Conservation (phyloP, 2,329 filamentous ascomycete genomes). For the Cercospora canescens region DNA sequence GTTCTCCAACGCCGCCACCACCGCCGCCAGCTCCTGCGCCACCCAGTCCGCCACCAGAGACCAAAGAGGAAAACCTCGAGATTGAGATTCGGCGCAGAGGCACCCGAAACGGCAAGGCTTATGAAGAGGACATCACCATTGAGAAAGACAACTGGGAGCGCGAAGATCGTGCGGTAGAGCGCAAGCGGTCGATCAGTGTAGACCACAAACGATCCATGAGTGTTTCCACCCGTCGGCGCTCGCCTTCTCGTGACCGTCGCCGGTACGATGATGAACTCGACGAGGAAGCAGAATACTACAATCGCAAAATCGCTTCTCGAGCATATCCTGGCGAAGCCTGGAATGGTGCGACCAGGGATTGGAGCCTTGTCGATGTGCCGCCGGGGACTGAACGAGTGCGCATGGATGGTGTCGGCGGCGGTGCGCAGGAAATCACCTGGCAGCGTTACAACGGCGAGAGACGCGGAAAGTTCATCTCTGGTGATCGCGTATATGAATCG, state of each 20-base stretch:
- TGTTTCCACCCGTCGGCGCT: constrained; percentile 39
- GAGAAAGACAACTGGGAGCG: constrained; percentile 54
- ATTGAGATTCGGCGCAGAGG: constrained; percentile 56
- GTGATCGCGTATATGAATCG: constrained; percentile 55
- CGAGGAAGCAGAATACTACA: constrained; percentile 61
- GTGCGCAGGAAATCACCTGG: constrained; percentile 75
- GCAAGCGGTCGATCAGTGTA: constrained; percentile 36
- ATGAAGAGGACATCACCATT: constrained; percentile 68
- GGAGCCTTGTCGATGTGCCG: constrained; percentile 81
- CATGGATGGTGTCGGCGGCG: constrained; percentile 77
- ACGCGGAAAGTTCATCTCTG: constrained; percentile 71
- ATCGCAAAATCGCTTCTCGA: constrained; percentile 67
- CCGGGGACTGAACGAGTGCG: constrained; percentile 79
- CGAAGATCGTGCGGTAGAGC: constrained; percentile 20
- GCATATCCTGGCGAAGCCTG: constrained; percentile 71
- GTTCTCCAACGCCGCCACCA: constrained; percentile 48
- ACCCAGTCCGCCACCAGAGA: constrained; percentile 33
- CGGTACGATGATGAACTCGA: constrained; percentile 54
- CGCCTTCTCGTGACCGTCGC: constrained; percentile 43
- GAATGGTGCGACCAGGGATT: constrained; percentile 72
- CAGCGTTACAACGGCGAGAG: constrained; percentile 76
- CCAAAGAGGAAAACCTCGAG: constrained; percentile 53
- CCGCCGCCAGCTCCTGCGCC: constrained; percentile 47
- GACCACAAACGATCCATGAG: constrained; percentile 27
- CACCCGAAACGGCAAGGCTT: constrained; percentile 48